Conservation (phyloP, 192 early-diverging fungal species). For the Podila minutissima region DNA sequence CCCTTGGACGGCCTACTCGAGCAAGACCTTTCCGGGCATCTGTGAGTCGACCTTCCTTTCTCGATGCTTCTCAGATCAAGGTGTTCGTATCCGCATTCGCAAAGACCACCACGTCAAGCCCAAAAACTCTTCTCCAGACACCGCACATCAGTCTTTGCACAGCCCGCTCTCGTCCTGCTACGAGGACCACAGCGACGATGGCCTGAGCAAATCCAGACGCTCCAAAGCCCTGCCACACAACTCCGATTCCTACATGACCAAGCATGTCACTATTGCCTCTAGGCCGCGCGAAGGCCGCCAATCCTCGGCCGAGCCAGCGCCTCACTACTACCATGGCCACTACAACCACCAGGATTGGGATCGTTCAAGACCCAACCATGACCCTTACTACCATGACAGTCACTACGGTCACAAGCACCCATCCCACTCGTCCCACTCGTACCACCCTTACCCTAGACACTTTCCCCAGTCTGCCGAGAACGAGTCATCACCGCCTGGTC, state of each 20-base stretch:
- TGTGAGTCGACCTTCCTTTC: conserved; percentile 90
- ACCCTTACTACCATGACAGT: conserved; percentile 13
- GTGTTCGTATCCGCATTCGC: conserved; percentile 90
- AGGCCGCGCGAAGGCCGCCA: no score
- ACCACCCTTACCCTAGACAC: background rate
- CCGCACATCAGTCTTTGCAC: conserved; percentile 6
- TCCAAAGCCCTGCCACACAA: background rate
- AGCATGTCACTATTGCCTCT: no score
- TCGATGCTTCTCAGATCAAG: conserved; percentile 93
- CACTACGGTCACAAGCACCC: background rate
- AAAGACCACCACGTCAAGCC: conserved; percentile 77
- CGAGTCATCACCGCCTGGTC: background rate
- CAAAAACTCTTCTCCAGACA: conserved; percentile 8
- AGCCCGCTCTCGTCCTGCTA: conserved; percentile 37
- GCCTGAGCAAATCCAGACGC: background rate
- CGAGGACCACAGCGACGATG: conserved; percentile 33
- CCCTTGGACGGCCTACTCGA: conserved; percentile 80
- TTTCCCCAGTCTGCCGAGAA: background rate
- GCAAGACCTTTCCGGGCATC: conserved; percentile 93
- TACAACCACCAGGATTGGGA: conserved; percentile 6
- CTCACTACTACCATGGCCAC: background rate
- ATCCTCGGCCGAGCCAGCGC: no score
- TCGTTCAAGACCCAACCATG: conserved; percentile 19
- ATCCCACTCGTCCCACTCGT: background rate
- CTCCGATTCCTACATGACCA: background rate